Evolutionary conservation across 2,329 filamentous ascomycete species (phyloP).

Genomic region (Penicillium sp.): DNA sequence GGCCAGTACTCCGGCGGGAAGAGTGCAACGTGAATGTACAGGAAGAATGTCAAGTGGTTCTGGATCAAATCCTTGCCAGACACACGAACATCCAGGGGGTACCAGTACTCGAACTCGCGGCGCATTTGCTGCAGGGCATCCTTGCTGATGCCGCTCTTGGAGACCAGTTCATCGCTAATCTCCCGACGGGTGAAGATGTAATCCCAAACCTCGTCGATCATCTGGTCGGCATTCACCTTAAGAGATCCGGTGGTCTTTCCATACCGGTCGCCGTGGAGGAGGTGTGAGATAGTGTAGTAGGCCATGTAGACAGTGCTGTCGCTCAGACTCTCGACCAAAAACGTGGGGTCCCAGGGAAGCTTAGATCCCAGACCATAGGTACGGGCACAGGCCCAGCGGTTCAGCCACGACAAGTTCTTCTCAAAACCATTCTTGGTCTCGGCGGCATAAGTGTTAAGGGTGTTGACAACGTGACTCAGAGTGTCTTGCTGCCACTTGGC

Average conservation of each 20-base stretch:
- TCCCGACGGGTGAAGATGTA: slow-evolving; percentile 81
- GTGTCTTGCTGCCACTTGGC: slow-evolving; percentile 71
- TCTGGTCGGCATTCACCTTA: slow-evolving; percentile 71
- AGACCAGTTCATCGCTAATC: slow-evolving; percentile 58
- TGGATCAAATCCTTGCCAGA: slow-evolving; percentile 90
- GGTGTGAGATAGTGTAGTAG: slow-evolving; percentile 56
- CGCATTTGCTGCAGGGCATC: slow-evolving; percentile 72
- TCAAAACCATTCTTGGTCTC: slow-evolving; percentile 77
- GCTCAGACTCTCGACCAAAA: slow-evolving; percentile 85
- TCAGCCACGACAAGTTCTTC: slow-evolving; percentile 83
- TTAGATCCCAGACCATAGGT: slow-evolving; percentile 89
- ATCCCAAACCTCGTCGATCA: slow-evolving; percentile 95
- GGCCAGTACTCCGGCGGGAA: slow-evolving; percentile 90
- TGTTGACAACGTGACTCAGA: slow-evolving; percentile 64
- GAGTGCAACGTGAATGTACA: slow-evolving; percentile 87
- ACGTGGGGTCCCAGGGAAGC: slow-evolving; percentile 85
- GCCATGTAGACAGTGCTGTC: slow-evolving; percentile 83
- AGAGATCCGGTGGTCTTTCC: slow-evolving; percentile 65
- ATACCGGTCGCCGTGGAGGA: slow-evolving; percentile 78
- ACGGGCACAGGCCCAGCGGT: slow-evolving; percentile 90
- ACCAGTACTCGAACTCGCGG: slow-evolving; percentile 94
- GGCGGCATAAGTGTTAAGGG: slow-evolving; percentile 70
- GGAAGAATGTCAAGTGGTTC: slow-evolving; percentile 91
- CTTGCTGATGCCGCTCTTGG: slow-evolving; percentile 64
- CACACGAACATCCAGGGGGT: slow-evolving; percentile 80